Conservation (phyloP, 129 eudicot genomes). For the Smallanthus sonchifolius region DNA sequence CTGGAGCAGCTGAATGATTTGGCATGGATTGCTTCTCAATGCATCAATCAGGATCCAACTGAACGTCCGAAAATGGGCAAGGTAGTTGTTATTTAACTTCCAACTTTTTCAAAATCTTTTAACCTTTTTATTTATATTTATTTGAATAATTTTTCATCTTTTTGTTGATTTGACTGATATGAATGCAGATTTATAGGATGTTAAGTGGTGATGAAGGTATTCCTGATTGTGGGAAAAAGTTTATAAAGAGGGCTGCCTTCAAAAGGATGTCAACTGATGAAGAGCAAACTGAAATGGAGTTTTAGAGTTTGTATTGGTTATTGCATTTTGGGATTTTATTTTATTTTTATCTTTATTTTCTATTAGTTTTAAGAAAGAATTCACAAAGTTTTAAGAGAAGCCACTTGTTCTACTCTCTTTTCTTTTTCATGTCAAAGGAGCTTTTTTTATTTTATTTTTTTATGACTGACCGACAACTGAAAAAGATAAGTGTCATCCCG, state of each 20-base stretch:
- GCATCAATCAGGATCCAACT: constrained; percentile 50
- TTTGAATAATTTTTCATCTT: neutral
- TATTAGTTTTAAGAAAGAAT: neutral
- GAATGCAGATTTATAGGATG: constrained; percentile 57
- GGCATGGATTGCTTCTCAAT: constrained; percentile 56
- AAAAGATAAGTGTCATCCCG: too few relatives aligned
- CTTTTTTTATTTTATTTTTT: too few relatives aligned
- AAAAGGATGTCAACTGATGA: constrained; percentile 43
- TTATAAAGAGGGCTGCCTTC: constrained; percentile 59
- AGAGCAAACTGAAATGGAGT: constrained; percentile 21
- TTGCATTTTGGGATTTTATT: neutral
- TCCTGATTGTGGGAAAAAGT: constrained; percentile 39
- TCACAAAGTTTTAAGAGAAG: neutral
- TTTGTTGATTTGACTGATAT: neutral
- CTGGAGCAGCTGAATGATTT: constrained; percentile 51
- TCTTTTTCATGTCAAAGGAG: too few relatives aligned
- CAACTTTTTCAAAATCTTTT: neutral
- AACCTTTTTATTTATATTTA: neutral
- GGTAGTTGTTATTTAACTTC: constrained; percentile 24
- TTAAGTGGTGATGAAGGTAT: constrained; percentile 53
- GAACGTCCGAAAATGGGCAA: constrained; percentile 78
- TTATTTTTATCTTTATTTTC: neutral
- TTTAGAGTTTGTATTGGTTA: neutral
- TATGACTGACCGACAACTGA: too few relatives aligned
- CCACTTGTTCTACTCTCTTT: neutral